phyloP scores from a whole-genome alignment of 768 basidiomycete genomes.

The Mycena chlorophos region DNA sequence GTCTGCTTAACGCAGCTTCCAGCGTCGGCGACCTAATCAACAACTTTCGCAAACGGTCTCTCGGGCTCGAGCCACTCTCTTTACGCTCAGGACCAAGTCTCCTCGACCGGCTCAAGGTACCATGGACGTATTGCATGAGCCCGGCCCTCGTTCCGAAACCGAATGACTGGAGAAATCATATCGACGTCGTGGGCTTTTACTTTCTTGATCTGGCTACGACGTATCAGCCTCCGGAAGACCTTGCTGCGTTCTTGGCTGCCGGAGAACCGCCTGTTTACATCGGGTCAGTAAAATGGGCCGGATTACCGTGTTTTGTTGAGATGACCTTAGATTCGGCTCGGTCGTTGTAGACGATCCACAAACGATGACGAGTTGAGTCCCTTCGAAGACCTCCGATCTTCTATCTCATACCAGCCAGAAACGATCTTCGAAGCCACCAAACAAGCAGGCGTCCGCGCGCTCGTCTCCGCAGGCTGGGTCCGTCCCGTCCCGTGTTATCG shows the following conservation, averaged over 20 bases:
- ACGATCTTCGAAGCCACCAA: slow-evolving; percentile 59
- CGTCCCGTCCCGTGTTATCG: no score
- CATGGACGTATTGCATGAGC: slow-evolving; percentile 45
- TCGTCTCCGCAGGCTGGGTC: slow-evolving; percentile 66
- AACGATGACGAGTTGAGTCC: slow-evolving; percentile 53
- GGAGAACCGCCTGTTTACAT: slow-evolving; percentile 43
- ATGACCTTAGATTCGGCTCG: slow-evolving; percentile 69
- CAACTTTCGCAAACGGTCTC: slow-evolving; percentile 36
- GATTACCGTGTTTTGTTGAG: no score
- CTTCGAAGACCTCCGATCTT: not conserved
- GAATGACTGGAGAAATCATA: slow-evolving; percentile 42
- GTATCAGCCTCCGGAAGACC: slow-evolving; percentile 34
- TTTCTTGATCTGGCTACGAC: slow-evolving; percentile 37
- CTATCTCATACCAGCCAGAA: slow-evolving; percentile 34
- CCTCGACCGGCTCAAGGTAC: slow-evolving; percentile 38
- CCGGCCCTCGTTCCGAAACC: slow-evolving; percentile 42
- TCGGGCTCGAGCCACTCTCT: slow-evolving; percentile 39
- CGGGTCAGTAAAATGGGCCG: slow-evolving; percentile 47
- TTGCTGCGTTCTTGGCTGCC: slow-evolving; percentile 33
- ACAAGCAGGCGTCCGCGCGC: slow-evolving; percentile 54
- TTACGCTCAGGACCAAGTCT: slow-evolving; percentile 37
- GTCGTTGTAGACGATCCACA: slow-evolving; percentile 58
- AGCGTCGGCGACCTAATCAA: slow-evolving; percentile 48
- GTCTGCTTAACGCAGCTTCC: slow-evolving; percentile 5
- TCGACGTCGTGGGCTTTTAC: slow-evolving; percentile 46